Evolutionary conservation across 2,329 filamentous ascomycete genomes (phyloP).

Genomic region (Paecilomyces variotii): DNA sequence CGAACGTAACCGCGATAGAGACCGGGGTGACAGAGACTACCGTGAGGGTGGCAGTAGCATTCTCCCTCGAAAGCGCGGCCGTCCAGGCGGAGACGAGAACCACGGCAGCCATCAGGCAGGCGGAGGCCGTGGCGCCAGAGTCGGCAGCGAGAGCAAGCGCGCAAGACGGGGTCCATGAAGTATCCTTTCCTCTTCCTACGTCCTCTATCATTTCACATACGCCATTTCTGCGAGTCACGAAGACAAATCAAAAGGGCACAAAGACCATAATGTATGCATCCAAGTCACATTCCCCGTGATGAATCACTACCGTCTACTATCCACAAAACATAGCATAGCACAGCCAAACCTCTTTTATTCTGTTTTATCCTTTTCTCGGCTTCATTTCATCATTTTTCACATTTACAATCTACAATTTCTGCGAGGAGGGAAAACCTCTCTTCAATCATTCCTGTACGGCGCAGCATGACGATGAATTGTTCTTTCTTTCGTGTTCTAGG

Average conservation of each 20-base stretch:
- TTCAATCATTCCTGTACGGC: neutral
- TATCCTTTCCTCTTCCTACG: neutral
- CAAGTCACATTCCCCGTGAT: neutral
- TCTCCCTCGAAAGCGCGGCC: neutral
- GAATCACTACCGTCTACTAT: neutral
- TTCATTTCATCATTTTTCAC: neutral
- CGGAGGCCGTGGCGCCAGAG: neutral
- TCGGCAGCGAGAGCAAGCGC: neutral
- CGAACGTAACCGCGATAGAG: neutral
- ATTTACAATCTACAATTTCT: neutral
- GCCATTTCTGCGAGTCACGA: neutral
- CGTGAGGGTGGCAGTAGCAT: neutral
- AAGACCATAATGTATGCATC: neutral
- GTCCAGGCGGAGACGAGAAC: neutral
- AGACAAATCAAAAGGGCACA: neutral
- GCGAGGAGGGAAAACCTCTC: neutral
- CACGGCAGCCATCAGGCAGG: neutral
- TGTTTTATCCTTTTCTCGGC: neutral
- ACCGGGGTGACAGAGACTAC: neutral
- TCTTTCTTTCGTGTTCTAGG: neutral
- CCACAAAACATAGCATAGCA: neutral
- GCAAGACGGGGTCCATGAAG: neutral
- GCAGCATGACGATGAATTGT: neutral
- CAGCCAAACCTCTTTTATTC: neutral
- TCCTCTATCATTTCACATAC: neutral